A percentile compares a stretch with the other conserved stretches of the same genome.
Conservation (phyloP, 331 rosid genomes). For the Pyrus hybrid region DNA sequence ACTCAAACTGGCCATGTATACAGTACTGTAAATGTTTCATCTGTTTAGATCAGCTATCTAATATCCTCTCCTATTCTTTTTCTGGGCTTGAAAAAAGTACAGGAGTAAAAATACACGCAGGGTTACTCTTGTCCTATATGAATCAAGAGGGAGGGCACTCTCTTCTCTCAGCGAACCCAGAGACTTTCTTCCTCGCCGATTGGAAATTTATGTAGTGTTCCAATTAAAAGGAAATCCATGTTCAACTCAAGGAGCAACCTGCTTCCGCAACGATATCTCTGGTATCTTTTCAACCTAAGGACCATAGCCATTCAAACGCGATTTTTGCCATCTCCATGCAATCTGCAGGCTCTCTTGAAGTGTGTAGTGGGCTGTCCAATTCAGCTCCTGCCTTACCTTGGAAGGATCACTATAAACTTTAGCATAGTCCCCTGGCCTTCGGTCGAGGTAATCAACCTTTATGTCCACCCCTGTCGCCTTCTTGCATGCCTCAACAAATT, state of each 20-base stretch:
- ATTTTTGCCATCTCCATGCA: conserved; percentile 47
- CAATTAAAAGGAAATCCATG: not conserved
- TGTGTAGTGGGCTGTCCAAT: conserved; percentile 35
- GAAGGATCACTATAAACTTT: conserved; percentile 42
- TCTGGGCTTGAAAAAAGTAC: not conserved
- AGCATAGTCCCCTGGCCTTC: conserved; percentile 48
- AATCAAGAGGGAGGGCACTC: not conserved
- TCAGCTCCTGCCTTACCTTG: conserved; percentile 26
- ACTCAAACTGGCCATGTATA: no score
- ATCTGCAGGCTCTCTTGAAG: conserved; percentile 32
- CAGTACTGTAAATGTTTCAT: no score
- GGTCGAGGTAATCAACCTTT: conserved; percentile 33
- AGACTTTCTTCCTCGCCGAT: not conserved
- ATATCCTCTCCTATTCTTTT: not conserved
- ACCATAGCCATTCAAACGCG: conserved; percentile 31
- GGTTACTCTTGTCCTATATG: not conserved
- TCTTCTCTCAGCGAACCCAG: not conserved
- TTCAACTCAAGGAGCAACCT: not conserved
- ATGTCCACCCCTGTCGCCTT: conserved; percentile 40
- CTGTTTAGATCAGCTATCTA: not conserved
- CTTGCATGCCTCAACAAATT: conserved; percentile 48
- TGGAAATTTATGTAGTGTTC: not conserved
- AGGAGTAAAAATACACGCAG: not conserved
- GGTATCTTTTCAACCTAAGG: not conserved
- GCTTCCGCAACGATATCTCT: not conserved